phyloP scores from a whole-genome alignment of 768 basidiomycete species.

The Termitomyces sp. region DNA sequence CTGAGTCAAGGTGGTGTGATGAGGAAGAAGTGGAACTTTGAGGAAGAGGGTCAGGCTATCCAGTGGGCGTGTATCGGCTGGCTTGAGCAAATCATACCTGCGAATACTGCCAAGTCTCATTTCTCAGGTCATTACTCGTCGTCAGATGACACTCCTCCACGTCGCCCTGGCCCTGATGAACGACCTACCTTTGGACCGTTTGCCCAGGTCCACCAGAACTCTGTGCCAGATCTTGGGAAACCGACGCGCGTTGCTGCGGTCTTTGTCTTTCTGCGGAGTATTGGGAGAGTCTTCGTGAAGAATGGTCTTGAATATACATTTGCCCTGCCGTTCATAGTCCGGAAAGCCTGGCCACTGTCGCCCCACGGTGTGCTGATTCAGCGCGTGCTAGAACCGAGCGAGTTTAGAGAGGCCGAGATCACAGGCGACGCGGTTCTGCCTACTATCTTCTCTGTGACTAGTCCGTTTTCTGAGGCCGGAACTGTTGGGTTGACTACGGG shows the following conservation, averaged over 20 bases:
- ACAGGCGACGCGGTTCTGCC: conserved; percentile 69
- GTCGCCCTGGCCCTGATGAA: conserved; percentile 15
- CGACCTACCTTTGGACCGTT: conserved; percentile 54
- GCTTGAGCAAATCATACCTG: conserved; percentile 45
- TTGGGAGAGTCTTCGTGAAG: conserved; percentile 64
- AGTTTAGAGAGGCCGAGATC: conserved; percentile 60
- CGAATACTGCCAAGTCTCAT: conserved; percentile 20
- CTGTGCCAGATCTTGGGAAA: conserved; percentile 30
- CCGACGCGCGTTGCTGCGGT: conserved; percentile 46
- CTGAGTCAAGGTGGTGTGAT: conserved; percentile 66
- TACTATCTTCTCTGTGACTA: conserved; percentile 75
- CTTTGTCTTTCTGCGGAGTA: conserved; percentile 74
- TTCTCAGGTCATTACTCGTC: conserved; percentile 26
- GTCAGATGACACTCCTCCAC: conserved; percentile 24
- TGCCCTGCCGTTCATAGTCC: conserved; percentile 75
- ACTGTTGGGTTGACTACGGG: conserved; percentile 64
- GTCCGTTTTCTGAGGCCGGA: conserved; percentile 69
- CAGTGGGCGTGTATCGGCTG: conserved; percentile 79
- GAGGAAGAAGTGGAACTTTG: conserved; percentile 68
- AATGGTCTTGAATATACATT: conserved; percentile 76
- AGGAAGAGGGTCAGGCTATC: conserved; percentile 64
- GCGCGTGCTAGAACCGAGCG: conserved; percentile 60
- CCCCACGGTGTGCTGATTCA: conserved; percentile 82
- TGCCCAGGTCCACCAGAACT: conserved; percentile 34
- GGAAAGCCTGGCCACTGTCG: conserved; percentile 70